Base-by-base conservation (phyloP, 768 basidiomycete genomes). In the Cyclocybe cylindracea region DNA sequence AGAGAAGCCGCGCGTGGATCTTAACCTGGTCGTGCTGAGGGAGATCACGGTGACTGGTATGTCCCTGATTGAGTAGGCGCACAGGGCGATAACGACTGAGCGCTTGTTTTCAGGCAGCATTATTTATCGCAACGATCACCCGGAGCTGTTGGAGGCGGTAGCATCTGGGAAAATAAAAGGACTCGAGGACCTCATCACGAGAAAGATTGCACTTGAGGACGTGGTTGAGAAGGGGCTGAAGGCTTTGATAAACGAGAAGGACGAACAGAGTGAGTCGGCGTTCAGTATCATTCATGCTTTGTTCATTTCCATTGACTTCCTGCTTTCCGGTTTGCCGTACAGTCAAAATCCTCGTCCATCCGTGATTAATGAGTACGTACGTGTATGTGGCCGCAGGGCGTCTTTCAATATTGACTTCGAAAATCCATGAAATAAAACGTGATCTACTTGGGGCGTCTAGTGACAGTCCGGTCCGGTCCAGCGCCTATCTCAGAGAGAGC, bases 201-300 rank as follows among this genome's bases (percentile, higher is more conserved):
- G 63, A 32, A 70, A 66, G 46, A 77, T 79, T 18, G 44, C 54
- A 1, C 49, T 81, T 3, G 66, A 77, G 10, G 75, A 78, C 48
- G 60, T 78, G 10, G 70, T 79, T 4, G 68, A 73, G 44, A 62
- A 75, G 36, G 78, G 78, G 2, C 67, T 80, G 41, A 59, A 71
- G 44, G 61, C 68, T 10, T 65, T 80, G 10, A 46, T 76, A 29
- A 61, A 68, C 29, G 70, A 77, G 43, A 75, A 76, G 56, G 70
- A 73, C 34, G 63, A 63, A 4, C 74, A 79, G 44, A 69, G 77
- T 76, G 31, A 46, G 72, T 51, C 4, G 14, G 19, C 14, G 13
- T 8, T n/a, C 10, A 2, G 31, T 11, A 19, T 3, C n/a, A 14
- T 29, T 31, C 10, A 13, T 7, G 42, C 9, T 37, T 45, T 36